A percentile compares a stretch with the other conserved stretches of the same genome.
phyloP scores from a whole-genome alignment of 2,329 filamentous ascomycete species.

The Trichoderma afroharzianum region DNA sequence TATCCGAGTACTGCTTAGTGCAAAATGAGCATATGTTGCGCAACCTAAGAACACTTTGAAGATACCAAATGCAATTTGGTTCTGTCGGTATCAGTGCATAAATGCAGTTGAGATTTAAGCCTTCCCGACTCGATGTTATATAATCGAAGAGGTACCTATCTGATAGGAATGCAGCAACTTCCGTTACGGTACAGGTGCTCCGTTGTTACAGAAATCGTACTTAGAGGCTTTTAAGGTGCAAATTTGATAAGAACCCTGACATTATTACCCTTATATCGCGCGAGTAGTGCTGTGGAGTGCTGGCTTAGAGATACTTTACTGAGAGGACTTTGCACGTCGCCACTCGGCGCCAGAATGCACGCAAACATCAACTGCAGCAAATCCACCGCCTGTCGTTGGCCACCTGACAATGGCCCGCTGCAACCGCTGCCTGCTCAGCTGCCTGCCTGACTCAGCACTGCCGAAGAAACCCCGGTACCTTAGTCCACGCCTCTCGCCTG shows the following conservation, averaged over 20 bases:
- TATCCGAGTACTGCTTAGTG: neutral
- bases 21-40: neutral
- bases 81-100: neutral
- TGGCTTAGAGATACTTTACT: neutral
- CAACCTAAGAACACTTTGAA: neutral
- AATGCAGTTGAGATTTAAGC: neutral
- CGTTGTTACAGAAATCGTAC: neutral
- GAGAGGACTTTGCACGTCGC: neutral
- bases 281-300: neutral
- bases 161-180: neutral
- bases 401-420: constrained; percentile 15
- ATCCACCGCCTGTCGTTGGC: neutral
- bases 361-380: neutral
- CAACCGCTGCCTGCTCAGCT: constrained; percentile 4
- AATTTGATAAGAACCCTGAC: neutral
- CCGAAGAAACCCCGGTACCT: constrained; percentile 16
- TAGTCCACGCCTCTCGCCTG: neutral
- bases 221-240: neutral
- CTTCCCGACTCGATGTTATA: too few species aligned
- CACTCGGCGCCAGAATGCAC: neutral
- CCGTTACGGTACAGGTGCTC: neutral
- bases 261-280: too few species aligned
- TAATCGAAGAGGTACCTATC: neutral
- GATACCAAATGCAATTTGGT: neutral
- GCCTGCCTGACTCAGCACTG: constrained; percentile 16